Evolutionary conservation across 2,329 filamentous ascomycete species (phyloP), one percentile per base, ranked within the genome.

Genomic region (Pestalotiopsis sp.): DNA sequence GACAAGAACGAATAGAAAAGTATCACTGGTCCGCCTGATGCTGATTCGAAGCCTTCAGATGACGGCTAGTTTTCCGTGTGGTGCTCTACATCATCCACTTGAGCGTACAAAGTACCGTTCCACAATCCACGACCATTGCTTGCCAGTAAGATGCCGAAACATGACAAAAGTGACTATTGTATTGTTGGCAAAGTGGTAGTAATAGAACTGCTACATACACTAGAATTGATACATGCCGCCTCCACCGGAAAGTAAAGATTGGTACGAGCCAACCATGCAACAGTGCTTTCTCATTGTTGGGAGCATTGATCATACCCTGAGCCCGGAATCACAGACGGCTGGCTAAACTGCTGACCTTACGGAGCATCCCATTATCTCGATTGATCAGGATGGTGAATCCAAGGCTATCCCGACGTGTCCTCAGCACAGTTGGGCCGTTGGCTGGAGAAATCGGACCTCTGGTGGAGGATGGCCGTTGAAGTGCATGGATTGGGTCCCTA

Each of bases 381-480:
- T 20, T 23, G 23, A 56, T 56, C 58, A 60, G 31, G 31, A 60
- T 60, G 58, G 14, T 38, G 14, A 27, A 17, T 36, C 23, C 23
- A 63, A 39, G 38, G 38, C 31, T n/a, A 14, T 41, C 27, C 38
- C 39, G 13, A 45, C 27, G n/a, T 38, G 60, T 63, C 11, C 60
- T 38, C 27, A 9, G 17, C 20, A 31, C 36, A 17, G 14, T 17
- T 38, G n/a, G 27, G 17, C 60, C n/a, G 49, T 27, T 27, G 45
- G 38, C 36, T 36, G 7, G 31, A 27, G 36, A 14, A 27, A 14
- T 27, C 39, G 38, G 20, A 14, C 14, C 62, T 39, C 38, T 49
- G 23, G 62, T 36, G 62, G 20, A 12, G 25, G 36, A 25, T 13
- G n/a, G 25, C 62, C 62, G 62, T 65, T 65, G 39, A 65, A 25